Conservation (phyloP, 2,329 filamentous ascomycete genomes). For the Colletotrichum coccodes region DNA sequence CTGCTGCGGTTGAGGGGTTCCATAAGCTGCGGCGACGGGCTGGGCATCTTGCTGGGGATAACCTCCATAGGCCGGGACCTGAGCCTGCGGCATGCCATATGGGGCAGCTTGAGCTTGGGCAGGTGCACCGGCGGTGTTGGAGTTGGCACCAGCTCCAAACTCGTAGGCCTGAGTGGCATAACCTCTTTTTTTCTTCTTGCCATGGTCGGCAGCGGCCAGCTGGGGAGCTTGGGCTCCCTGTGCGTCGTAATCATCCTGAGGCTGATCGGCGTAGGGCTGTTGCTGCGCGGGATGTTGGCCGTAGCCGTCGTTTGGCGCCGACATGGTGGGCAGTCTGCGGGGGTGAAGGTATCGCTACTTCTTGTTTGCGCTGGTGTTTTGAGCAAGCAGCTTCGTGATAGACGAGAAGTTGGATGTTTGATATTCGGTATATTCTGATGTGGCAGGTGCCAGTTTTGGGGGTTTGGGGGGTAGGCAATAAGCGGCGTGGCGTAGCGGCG, state of each 20-base stretch:
- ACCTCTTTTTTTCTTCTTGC: slow-evolving; percentile 89
- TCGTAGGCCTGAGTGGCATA: slow-evolving; percentile 97
- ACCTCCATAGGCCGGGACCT: slow-evolving; percentile 64
- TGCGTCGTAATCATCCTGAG: slow-evolving; percentile 47
- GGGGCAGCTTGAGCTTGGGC: slow-evolving; percentile 50
- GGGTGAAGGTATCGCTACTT: background rate
- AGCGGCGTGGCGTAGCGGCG: slow-evolving; percentile 27
- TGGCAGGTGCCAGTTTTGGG: slow-evolving; percentile 12
- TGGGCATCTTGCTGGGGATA: slow-evolving; percentile 65
- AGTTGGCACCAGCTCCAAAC: slow-evolving; percentile 87
- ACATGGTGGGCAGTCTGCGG: slow-evolving; percentile 55
- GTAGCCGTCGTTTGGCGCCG: slow-evolving; percentile 66
- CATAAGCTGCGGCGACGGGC: slow-evolving; percentile 51
- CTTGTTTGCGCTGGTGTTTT: background rate
- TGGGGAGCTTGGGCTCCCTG: slow-evolving; percentile 43
- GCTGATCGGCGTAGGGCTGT: slow-evolving; percentile 52
- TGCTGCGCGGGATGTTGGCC: slow-evolving; percentile 58
- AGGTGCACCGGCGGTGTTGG: slow-evolving; percentile 58
- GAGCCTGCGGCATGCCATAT: slow-evolving; percentile 58
- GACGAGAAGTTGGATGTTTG: slow-evolving; percentile 30
- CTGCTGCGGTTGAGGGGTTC: slow-evolving; percentile 47
- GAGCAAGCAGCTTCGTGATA: slow-evolving; percentile 24
- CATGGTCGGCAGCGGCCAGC: slow-evolving; percentile 53
- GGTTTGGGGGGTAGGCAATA: slow-evolving; percentile 12
- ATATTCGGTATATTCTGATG: background rate